Evolutionary conservation across 345 rosid genomes (phyloP).

Genomic region (Alliaria petiolata): DNA sequence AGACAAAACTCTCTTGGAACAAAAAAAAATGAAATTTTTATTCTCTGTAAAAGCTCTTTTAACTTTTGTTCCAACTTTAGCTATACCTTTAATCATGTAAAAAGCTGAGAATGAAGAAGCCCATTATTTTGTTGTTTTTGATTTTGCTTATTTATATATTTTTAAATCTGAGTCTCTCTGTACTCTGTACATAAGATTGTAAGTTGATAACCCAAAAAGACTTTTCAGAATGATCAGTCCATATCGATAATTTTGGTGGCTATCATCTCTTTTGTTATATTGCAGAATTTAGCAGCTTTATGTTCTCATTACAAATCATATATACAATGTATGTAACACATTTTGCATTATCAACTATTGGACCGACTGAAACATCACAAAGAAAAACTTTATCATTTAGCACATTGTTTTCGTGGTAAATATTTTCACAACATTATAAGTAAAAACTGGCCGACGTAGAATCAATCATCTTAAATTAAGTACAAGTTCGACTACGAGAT

Average conservation of each 20-base stretch:
- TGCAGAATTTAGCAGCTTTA: constrained; percentile 14
- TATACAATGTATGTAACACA: constrained; percentile 13
- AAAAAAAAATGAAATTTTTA: neutral
- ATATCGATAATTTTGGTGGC: constrained; percentile 23
- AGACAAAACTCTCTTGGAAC: neutral
- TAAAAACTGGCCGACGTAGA: neutral
- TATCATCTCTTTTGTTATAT: constrained; percentile 20
- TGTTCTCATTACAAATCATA: neutral
- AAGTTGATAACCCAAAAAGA: constrained; percentile 19
- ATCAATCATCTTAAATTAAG: neutral
- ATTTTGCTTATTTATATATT: neutral
- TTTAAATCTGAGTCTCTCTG: neutral
- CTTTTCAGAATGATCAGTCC: constrained; percentile 20
- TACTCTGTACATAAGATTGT: neutral
- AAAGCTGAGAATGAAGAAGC: constrained; percentile 20
- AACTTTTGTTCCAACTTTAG: constrained; percentile 22
- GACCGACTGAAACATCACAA: constrained; percentile 9
- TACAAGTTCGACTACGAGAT: neutral
- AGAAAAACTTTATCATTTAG: neutral
- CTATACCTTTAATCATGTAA: constrained; percentile 22
- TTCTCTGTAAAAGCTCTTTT: constrained; percentile 25
- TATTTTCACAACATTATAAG: neutral
- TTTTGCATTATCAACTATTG: constrained; percentile 1
- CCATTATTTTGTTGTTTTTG: neutral
- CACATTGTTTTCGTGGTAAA: constrained; percentile 12